These are phyloP conservation scores for Phytophthora vignae DNA, from an alignment of 352 stramenopile genomes.

Conservation along the genomic window DNA sequence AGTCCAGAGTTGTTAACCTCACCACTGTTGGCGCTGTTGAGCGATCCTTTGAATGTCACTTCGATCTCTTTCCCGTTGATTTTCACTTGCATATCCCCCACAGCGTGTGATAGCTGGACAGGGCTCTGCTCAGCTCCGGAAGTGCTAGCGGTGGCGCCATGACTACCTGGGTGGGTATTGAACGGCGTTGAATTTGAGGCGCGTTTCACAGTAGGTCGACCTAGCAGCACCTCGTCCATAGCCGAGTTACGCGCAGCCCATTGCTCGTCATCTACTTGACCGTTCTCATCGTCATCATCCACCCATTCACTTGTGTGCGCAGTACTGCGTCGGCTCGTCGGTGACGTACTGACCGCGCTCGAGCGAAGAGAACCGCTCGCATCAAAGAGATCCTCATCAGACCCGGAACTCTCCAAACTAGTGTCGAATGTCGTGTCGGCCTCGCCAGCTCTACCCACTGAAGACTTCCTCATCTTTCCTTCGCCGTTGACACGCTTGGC, in stretches of 20 bases:
- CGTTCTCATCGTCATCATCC: not conserved
- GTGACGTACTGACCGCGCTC: slow-evolving; percentile 1
- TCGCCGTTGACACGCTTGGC: slow-evolving; percentile 6
- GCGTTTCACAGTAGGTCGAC: not conserved
- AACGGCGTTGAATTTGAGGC: not conserved
- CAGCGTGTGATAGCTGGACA: slow-evolving; percentile 24
- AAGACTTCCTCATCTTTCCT: slow-evolving; percentile 15
- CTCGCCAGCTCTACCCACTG: slow-evolving; percentile 1
- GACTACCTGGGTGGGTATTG: not conserved
- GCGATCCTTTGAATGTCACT: slow-evolving; percentile 30
- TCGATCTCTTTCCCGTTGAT: slow-evolving; percentile 33
- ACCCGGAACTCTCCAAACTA: slow-evolving; percentile 7
- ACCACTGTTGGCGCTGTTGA: too few relatives aligned
- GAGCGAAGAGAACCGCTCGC: not conserved
- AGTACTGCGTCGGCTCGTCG: not conserved
- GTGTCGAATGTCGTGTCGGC: slow-evolving; percentile 25
- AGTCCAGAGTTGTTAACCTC: too few relatives aligned
- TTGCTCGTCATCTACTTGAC: not conserved
- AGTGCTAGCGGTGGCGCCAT: not conserved
- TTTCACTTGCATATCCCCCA: slow-evolving; percentile 38
- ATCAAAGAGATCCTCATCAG: slow-evolving; percentile 7
- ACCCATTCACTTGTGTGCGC: slow-evolving; percentile 1
- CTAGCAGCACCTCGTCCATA: not conserved
- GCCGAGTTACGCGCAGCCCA: not conserved
- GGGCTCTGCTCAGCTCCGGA: slow-evolving; percentile 24